Evolutionary conservation across 257 asterid genomes (phyloP), one percentile per base, ranked within the genome.

Genomic region (Solanum appendiculatum): DNA sequence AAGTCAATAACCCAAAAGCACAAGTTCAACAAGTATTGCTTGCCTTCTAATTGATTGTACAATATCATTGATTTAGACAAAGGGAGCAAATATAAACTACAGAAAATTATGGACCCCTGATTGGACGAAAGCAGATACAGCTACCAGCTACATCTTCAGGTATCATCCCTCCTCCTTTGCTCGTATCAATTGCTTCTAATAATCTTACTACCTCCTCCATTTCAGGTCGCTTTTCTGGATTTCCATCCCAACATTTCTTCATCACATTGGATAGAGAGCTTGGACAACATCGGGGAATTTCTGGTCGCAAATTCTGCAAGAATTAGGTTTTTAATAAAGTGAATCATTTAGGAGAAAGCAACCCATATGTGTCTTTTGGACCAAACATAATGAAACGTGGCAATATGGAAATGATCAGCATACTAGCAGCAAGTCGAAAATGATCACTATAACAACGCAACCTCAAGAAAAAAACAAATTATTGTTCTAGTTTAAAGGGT

Each of bases 121-220:
- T 80, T 7, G 99, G 96, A 56, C 91, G 91, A 70, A 96, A 96
- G 92, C 98, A 96, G 88, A 96, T 94, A 87, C 96, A 96, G 12
- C 96, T 92, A 9, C 91, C 16, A 0, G 92, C 94, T 63, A 92
- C 93, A 83, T 94, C 98, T 77, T 95, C 97, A 3, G 98, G 98
- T 86, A 96, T 92, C 99, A 96, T 95, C 8, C 99, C 99, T 44
- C 99, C 97, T 64, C 98, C 95, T 86, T 92, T 96, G 93, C 95
- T 96, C 11, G 98, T 95, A 87, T 95, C 98, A 37, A 96, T 87
- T 6, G 96, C 98, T 86, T 96, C 98, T 88, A 96, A 90, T 90
- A 93, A 34, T 87, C 87, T 91, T 86, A 94, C 98, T 2, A 96
- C 99, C 86, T 94, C 98, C 29, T 96, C 98, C 99, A 96, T 96